phyloP scores from a whole-genome alignment of 202 grass and related monocot species.

The Carex arenaria region DNA sequence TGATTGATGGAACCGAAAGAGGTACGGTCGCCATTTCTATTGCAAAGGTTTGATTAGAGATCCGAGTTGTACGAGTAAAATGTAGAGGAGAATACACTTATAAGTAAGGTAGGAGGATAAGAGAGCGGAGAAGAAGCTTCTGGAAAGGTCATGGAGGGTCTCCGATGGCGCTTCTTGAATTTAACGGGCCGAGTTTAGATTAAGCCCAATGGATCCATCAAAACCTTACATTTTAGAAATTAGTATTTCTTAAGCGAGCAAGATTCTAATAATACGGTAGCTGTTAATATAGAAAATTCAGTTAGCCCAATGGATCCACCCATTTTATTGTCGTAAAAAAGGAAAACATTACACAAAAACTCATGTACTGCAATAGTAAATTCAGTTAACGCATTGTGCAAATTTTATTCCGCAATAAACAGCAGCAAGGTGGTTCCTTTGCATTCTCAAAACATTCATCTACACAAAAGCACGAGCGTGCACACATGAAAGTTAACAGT shows the following conservation, averaged over 20 bases:
- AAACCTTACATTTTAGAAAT: neutral
- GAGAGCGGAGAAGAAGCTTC: constrained; percentile 27
- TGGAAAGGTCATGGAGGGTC: constrained; percentile 16
- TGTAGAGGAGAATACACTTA: neutral
- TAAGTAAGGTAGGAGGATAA: constrained; percentile 11
- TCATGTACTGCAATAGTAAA: neutral
- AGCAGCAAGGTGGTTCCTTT: neutral
- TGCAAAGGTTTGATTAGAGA: neutral
- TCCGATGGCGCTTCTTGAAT: neutral
- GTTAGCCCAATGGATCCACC: too few species aligned
- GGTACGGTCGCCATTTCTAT: constrained; percentile 25
- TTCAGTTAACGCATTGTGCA: neutral
- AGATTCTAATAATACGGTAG: too few species aligned
- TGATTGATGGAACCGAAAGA: constrained; percentile 26
- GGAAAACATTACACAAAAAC: neutral
- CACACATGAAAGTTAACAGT: neutral
- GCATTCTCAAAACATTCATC: neutral
- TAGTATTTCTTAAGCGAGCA: neutral
- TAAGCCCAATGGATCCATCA: neutral
- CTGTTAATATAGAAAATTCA: too few species aligned
- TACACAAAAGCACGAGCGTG: neutral
- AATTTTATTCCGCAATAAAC: neutral
- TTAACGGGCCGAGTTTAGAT: constrained; percentile 9
- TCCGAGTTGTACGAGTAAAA: neutral
- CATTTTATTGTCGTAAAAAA: neutral